Evolutionary conservation across 768 basidiomycete genomes (phyloP), one percentile per base, ranked within the genome.

Genomic region (Boletus edulis): DNA sequence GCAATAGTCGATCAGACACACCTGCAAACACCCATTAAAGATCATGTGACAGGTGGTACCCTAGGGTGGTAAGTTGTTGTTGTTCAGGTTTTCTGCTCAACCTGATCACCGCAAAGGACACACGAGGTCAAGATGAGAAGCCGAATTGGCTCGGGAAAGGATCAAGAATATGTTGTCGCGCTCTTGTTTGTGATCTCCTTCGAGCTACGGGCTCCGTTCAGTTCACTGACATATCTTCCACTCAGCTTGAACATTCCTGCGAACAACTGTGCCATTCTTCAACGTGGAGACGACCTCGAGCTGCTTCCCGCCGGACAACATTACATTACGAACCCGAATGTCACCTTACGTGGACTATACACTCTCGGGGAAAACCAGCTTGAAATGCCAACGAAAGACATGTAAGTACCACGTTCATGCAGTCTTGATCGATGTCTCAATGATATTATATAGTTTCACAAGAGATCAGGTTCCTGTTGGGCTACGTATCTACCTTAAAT

Each of bases 341-440:
- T 92, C 44, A 91, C 90, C 3, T 72, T 92, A 5, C 86, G 90
- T 52, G 89, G 89, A 4, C 62, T 92, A 18, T 92, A 83, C 69
- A 89, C 91, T 1, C 79, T 88, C 3, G 90, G 90, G 29, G 91
- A 92, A 67, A 90, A 88, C 62, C 90, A 92, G 67, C 68, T 89
- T 29, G 90, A 91, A 67, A 87, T 91, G 86, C 89, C 90, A 4
- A 91, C 89, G 9, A 91, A 91, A 71, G 89, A 91, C 60, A 91
- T 91, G 87, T 87, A 61, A 61, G 86, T 72, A 13, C 38, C 48
- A 5, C 13, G 18, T 14, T 9, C 8, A 42, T 18, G 14, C 15
- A 43, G 11, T 39, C 24, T 2, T 9, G 22, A 42, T 18, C 3
- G 2, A 14, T 40, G 10, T 44, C 41, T 46, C 32, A 56, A 40